Evolutionary conservation across 441 rosid species (phyloP), one percentile per base, ranked within the genome.

Genomic region (Caryocar brasiliense): DNA sequence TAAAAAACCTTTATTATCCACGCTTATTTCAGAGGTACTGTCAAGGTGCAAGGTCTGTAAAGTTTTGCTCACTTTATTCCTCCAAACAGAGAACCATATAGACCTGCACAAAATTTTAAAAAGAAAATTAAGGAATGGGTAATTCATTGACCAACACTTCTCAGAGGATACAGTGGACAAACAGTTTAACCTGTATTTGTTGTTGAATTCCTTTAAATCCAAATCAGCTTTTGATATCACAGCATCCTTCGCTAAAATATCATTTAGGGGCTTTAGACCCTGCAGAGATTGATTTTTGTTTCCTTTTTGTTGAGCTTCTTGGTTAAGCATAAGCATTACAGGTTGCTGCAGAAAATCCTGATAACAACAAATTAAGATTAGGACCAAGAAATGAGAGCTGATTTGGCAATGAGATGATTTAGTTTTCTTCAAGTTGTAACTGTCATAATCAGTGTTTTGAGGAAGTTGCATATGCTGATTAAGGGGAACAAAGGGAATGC

Each of bases 281-380:
- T 65, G 76, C 20, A 61, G 34, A 42, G 78, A 64, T 33, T 73
- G 75, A 40, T 50, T 22, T 56, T 61, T 70, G 34, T 54, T 51
- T 53, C 74, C 77, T 59, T 72, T 74, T 60, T 54, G 76, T n/a
- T 55, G 62, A 30, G 68, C 59, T 47, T 73, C 82, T 61, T 69
- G 85, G 64, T 67, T 74, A 58, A 75, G 76, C 64, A 79, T 60
- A 60, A 81, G 79, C 78, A 80, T 76, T 55, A 78, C 80, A 60
- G 97, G 87, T 44, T 74, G 81, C 64, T 78, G 81, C 66, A 93
- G 61, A 42, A 74, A 39, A 64, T 80, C 95, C 97, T 93, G 73
- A 46, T 56, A 59, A 62, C 28, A 59, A 56, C 42, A 57, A 34
- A 38, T 7, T 9, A 29, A 29, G 3, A 46, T 10, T 5, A 39